Conservation (phyloP, 257 asterid genomes). For the Solanum sparsipilum region DNA sequence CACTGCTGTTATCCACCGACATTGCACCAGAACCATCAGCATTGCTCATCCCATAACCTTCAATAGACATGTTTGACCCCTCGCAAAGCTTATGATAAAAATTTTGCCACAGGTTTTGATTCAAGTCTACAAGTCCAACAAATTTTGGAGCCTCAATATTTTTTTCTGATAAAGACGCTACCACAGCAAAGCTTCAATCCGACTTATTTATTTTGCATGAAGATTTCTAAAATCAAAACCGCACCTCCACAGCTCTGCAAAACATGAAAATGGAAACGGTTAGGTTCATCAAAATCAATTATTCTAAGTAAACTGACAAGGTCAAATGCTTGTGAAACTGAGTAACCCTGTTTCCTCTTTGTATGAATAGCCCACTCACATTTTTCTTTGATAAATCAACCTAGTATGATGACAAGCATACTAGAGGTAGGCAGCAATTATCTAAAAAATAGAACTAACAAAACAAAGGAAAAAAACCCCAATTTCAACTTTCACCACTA, state of each 20-base stretch:
- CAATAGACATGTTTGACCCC: conserved; percentile 80
- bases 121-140: too few species aligned
- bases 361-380: neutral
- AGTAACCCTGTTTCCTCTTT: neutral
- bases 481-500: too few species aligned
- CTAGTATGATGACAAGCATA: neutral
- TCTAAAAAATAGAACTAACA: neutral
- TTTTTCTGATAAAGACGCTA: too few species aligned
- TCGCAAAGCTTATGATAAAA: conserved; percentile 72
- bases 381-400: neutral
- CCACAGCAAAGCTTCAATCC: too few species aligned
- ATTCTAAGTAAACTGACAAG: neutral
- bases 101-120: too few species aligned
- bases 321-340: neutral
- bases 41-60: conserved; percentile 79
- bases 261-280: neutral
- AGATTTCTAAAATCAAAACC: neutral
- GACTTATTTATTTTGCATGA: too few species aligned
- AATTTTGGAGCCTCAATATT: too few species aligned
- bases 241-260: neutral
- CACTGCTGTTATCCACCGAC: conserved; percentile 84
- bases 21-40: conserved; percentile 93
- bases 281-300: neutral
- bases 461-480: neutral
- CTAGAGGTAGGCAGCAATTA: neutral